These are phyloP conservation scores for Mentha longifolia DNA, from an alignment of 257 asterid species.

Conservation along the genomic window DNA sequence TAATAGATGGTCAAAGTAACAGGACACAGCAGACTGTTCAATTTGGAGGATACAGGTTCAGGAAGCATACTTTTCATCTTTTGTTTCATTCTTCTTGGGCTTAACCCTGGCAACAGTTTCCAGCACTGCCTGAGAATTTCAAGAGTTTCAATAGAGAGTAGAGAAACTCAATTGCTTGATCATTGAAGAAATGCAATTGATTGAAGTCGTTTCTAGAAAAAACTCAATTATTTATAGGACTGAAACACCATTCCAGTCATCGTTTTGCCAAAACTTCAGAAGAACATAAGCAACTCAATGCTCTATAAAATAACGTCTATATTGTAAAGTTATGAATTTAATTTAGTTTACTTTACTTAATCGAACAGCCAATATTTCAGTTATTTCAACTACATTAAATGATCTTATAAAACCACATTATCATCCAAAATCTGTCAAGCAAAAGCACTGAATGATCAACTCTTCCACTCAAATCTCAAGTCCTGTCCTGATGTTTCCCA, in stretches of 20 bases:
- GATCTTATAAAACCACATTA: conserved; percentile 5
- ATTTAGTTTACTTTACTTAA: too few species aligned
- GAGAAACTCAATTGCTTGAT: too few species aligned
- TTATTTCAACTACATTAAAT: too few species aligned
- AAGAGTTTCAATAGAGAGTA: conserved; percentile 30
- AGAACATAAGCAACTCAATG: conserved; percentile 23
- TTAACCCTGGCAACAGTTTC: conserved; percentile 87
- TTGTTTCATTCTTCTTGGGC: conserved; percentile 83
- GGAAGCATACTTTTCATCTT: conserved; percentile 70
- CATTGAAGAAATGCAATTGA: conserved; percentile 15
- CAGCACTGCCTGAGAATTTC: conserved; percentile 71
- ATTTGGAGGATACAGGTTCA: conserved; percentile 20
- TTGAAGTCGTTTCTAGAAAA: background rate
- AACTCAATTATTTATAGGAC: background rate
- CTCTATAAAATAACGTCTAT: background rate
- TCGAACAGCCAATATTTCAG: too few species aligned
- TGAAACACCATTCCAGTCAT: background rate
- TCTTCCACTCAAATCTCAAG: conserved; percentile 17
- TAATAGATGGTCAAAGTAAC: conserved; percentile 27
- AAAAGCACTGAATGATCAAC: conserved; percentile 20
- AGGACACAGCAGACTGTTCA: conserved; percentile 27
- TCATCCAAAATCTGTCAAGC: conserved; percentile 25
- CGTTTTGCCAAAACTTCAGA: conserved; percentile 1
- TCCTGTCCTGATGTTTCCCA: conserved; percentile 18
- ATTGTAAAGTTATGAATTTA: too few species aligned